Conservation (phyloP, 1,139 yeast genomes). For the Saccharomyces hybrid region DNA sequence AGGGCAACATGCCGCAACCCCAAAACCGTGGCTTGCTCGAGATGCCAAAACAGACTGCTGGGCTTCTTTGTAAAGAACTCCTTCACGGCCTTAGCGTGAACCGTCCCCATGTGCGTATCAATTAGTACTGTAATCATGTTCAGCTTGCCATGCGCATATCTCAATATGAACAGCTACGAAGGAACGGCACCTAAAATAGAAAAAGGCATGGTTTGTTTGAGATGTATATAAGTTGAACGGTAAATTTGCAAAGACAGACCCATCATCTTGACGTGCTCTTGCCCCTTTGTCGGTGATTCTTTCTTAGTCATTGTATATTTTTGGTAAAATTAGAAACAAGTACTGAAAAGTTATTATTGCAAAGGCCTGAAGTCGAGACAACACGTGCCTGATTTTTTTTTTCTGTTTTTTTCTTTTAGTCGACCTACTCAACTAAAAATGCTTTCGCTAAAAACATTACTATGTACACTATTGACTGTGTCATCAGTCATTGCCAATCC, state of each 20-base stretch:
- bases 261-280: too few relatives aligned
- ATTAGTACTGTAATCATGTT: neutral
- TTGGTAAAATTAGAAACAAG: too few relatives aligned
- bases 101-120: neutral
- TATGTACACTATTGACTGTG: neutral
- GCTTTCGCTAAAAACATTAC: neutral
- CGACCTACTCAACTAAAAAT: neutral
- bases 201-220: neutral
- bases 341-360: too few relatives aligned
- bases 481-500: constrained; percentile 11
- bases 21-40: neutral
- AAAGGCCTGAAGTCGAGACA: too few relatives aligned
- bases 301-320: neutral
- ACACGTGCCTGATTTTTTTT: neutral
- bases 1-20: too few relatives aligned
- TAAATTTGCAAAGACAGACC: too few relatives aligned
- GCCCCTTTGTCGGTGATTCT: too few relatives aligned
- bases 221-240: neutral
- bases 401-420: neutral
- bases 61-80: neutral
- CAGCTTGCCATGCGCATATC: neutral
- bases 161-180: neutral
- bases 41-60: neutral
- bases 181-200: neutral
- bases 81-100: neutral